These are phyloP conservation scores for Klebsormidium nitens DNA, from an alignment of 139 green algal genomes.

Conservation along the genomic window DNA sequence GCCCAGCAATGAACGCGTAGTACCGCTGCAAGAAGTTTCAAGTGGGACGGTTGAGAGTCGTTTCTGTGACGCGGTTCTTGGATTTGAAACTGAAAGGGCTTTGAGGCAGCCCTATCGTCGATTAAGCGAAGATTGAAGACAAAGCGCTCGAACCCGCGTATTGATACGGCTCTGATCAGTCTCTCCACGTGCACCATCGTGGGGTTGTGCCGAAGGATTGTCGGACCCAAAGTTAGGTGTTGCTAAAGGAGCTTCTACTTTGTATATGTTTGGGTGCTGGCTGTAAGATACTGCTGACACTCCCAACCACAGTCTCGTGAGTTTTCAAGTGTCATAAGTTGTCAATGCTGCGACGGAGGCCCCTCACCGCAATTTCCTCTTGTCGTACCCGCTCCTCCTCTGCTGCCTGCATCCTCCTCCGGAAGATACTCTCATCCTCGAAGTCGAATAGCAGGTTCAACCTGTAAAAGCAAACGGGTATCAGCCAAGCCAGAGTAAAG, in stretches of 20 bases:
- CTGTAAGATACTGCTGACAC: background rate
- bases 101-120: conserved; percentile 47
- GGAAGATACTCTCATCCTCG: conserved; percentile 53
- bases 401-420: conserved; percentile 36
- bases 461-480: too few relatives aligned
- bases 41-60: background rate
- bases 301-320: background rate
- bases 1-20: conserved; percentile 47
- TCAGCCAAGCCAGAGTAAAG: too few relatives aligned
- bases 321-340: background rate
- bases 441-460: conserved; percentile 63
- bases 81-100: background rate
- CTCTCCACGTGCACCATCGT: too few relatives aligned
- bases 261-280: background rate
- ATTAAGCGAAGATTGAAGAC: conserved; percentile 18
- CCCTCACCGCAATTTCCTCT: background rate
- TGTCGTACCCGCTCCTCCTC: background rate
- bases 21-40: conserved; percentile 35
- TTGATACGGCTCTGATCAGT: too few relatives aligned
- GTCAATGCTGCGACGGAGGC: background rate
- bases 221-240: background rate
- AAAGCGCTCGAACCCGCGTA: background rate
- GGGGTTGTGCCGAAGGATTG: too few relatives aligned
- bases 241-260: background rate
- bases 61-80: background rate